Evolutionary conservation across 139 green algal genomes (phyloP).

Genomic region (Chlamydomonas incerta): DNA sequence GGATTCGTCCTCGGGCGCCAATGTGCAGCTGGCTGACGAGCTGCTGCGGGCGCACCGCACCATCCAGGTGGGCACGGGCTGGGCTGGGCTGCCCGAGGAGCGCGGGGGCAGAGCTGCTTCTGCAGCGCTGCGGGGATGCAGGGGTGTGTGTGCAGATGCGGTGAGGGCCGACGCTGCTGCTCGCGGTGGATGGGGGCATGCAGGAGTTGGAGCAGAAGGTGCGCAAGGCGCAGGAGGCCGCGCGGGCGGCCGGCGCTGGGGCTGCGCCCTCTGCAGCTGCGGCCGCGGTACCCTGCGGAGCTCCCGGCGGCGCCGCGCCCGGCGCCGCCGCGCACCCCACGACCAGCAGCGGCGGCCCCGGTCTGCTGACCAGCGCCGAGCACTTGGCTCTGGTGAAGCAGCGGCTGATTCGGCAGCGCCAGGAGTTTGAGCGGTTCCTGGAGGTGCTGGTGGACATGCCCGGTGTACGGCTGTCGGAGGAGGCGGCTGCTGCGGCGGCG

Average conservation of each 20-base stretch:
- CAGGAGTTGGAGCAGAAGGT: constrained; percentile 17
- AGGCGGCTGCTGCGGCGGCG: too few species aligned
- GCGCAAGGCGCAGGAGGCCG: neutral
- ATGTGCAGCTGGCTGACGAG: constrained; percentile 27
- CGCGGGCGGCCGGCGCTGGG: neutral
- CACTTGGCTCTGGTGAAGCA: constrained; percentile 30
- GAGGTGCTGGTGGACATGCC: neutral
- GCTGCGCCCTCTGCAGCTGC: neutral
- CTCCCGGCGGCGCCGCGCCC: neutral
- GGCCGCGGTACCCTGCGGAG: neutral
- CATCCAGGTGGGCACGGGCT: constrained; percentile 35
- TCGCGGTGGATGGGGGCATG: too few species aligned
- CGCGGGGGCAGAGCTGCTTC: too few species aligned
- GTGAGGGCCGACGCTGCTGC: too few species aligned
- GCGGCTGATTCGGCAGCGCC: constrained; percentile 31
- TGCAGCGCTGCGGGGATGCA: too few species aligned
- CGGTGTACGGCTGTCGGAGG: neutral
- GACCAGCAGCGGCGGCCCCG: neutral
- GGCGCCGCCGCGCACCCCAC: too few species aligned
- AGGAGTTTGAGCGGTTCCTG: constrained; percentile 38
- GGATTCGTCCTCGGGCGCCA: neutral
- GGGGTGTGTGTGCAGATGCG: too few species aligned
- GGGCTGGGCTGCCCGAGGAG: too few species aligned
- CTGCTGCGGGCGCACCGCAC: constrained; percentile 25
- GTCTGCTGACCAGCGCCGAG: constrained; percentile 12